Percentiles rank a stretch among this genome's conserved stretches.
These are phyloP conservation scores for Fistulina hepatica DNA, from an alignment of 1,284 basidiomycete genomes.

Conservation along the genomic window DNA sequence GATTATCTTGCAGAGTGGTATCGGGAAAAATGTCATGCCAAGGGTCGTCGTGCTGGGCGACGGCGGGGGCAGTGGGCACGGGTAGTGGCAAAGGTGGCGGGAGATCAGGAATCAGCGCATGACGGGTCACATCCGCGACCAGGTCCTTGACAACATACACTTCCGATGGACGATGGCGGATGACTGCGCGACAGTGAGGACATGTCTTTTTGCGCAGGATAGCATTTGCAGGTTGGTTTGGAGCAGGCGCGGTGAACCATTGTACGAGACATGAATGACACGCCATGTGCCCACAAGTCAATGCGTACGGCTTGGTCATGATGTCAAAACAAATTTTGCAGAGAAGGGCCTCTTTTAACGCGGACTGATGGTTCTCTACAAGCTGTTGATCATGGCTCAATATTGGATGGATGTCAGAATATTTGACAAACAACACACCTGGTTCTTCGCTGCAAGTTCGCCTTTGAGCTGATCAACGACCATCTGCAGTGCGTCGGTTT, in stretches of 20 bases:
- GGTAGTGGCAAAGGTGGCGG: slow-evolving; percentile 16
- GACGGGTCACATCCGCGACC: slow-evolving; percentile 41
- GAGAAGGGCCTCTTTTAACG: too few relatives aligned
- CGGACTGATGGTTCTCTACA: too few relatives aligned
- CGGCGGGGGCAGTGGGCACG: slow-evolving; percentile 14
- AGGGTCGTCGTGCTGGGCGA: slow-evolving; percentile 30
- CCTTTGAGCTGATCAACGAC: too few relatives aligned
- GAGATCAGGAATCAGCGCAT: slow-evolving; percentile 15
- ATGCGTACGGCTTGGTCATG: slow-evolving; percentile 56
- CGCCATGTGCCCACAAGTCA: slow-evolving; percentile 66
- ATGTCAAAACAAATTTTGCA: slow-evolving; percentile 69
- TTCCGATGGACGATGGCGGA: slow-evolving; percentile 52
- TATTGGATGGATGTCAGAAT: too few relatives aligned
- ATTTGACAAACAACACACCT: too few relatives aligned
- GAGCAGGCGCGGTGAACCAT: slow-evolving; percentile 49
- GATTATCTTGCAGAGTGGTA: slow-evolving; percentile 9
- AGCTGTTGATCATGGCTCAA: too few relatives aligned
- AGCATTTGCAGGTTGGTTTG: slow-evolving; percentile 16
- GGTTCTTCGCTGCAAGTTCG: too few relatives aligned
- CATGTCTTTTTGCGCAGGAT: slow-evolving; percentile 49
- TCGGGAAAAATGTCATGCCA: slow-evolving; percentile 52
- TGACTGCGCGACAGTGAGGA: slow-evolving; percentile 56
- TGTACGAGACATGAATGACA: slow-evolving; percentile 60
- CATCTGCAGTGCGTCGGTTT: too few relatives aligned
- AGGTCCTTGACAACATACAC: slow-evolving; percentile 65